These are phyloP conservation scores for Solanum aculeatissimum DNA, from an alignment of 305 asterid genomes.

Conservation along the genomic window DNA sequence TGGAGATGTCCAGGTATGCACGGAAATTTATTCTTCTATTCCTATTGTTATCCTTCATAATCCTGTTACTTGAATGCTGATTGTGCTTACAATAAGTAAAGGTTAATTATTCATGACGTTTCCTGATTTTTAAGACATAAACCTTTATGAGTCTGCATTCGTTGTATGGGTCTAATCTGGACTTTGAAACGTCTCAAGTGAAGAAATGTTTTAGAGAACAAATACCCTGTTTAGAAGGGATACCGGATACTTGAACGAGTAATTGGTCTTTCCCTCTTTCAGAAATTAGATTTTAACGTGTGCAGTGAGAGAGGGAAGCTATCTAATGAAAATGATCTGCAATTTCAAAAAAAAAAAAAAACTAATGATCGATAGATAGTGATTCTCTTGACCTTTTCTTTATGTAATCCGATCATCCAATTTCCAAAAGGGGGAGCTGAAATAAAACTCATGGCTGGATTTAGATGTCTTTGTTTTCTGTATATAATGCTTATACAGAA, in stretches of 20 bases:
- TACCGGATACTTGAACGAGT: background rate
- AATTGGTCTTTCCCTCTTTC: background rate
- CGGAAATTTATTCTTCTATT: background rate
- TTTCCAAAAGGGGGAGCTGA: background rate
- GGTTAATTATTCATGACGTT: background rate
- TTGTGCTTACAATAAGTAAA: background rate
- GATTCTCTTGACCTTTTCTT: background rate
- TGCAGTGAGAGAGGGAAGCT: background rate
- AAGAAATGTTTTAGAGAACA: background rate
- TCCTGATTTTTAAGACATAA: background rate
- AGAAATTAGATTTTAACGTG: background rate
- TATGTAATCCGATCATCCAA: background rate
- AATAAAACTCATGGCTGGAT: background rate
- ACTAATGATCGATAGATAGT: background rate
- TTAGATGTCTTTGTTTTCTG: background rate
- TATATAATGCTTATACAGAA: background rate
- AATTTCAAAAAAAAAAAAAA: too few relatives aligned
- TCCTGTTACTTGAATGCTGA: background rate
- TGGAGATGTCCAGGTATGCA: constrained; percentile 91
- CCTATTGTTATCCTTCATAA: background rate
- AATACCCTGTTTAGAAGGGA: background rate
- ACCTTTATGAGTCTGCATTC: background rate
- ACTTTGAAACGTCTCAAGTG: background rate
- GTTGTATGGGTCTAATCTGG: background rate
- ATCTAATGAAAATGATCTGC: background rate